phyloP scores from a whole-genome alignment of 768 basidiomycete genomes.

The Kwoniella dendrophila region DNA sequence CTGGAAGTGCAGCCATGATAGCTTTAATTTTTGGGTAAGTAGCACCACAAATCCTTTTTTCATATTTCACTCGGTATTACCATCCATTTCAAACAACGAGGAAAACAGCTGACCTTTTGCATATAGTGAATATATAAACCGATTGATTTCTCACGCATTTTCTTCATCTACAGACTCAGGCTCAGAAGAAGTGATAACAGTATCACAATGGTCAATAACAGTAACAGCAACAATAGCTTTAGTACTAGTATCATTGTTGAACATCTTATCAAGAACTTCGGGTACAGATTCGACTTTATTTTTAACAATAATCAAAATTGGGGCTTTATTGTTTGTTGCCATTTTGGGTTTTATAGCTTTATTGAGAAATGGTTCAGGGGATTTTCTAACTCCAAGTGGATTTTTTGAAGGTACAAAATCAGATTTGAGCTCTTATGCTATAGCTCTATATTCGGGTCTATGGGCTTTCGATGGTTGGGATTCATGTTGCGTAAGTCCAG shows the following conservation, averaged over 20 bases:
- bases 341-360: slow-evolving; percentile 71
- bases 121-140: slow-evolving; percentile 79
- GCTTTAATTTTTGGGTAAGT: slow-evolving; percentile 64
- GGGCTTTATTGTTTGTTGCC: slow-evolving; percentile 63
- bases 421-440: slow-evolving; percentile 80
- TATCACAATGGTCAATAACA: slow-evolving; percentile 91
- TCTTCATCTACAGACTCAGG: slow-evolving; percentile 65
- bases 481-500: slow-evolving; percentile 59
- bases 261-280: slow-evolving; percentile 72
- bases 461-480: slow-evolving; percentile 98
- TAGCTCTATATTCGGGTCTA: slow-evolving; percentile 92
- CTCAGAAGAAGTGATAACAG: slow-evolving; percentile 54
- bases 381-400: slow-evolving; percentile 56
- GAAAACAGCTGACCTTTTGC: background rate
- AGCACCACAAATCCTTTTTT: background rate
- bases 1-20: slow-evolving; percentile 66
- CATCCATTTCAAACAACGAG: no score
- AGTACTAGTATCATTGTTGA: slow-evolving; percentile 71
- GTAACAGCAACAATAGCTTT: slow-evolving; percentile 77
- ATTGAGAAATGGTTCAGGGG: slow-evolving; percentile 38
- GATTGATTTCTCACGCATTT: slow-evolving; percentile 79
- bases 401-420: slow-evolving; percentile 72
- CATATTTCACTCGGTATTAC: background rate
- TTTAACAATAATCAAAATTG: slow-evolving; percentile 77
- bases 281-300: slow-evolving; percentile 81